Base-by-base conservation (phyloP, 176 grass and related monocot species). In the Saccharum officinarum region DNA sequence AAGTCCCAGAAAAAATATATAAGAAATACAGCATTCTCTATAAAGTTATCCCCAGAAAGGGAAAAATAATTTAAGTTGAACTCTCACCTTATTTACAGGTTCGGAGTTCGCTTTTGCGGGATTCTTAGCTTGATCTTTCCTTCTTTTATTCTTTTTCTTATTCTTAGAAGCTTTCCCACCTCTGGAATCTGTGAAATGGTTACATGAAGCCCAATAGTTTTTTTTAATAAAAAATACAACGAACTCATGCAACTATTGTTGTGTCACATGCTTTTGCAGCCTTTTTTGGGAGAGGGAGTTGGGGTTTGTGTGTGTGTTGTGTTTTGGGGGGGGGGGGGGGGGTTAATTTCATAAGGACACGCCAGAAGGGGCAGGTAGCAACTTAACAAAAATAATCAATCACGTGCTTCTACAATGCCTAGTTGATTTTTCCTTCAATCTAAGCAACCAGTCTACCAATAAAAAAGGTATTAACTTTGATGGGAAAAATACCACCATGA, bases 141-240 rank as follows among this genome's bases (percentile, higher is more conserved):
- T 91, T 78, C 90, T 93, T 75, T 94, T 95, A 45, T 98, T 98
- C 83, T 91, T 95, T 87, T 95, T 98, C 91, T 98, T 98, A 83
- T 61, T 88, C 61, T 98, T 98, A 66, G 88, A 60, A 82, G 93
- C 60, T 87, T 98, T 98, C 72, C 76, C 88, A 30, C 88, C 78
- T 76, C 87, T 86, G 67, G 96, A 98, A 80, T 84, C 93, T 95
- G 88, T 80, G 38, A 95, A 84, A 82, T 82, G 22, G 66, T 77
- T 86, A 92, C 49, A 84, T 65, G 22, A 75, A 39, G 68, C n/a
- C 5, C 57, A 75, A 83, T 20, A 40, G 42, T 6, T 20, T 42
- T 42, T 76, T 38, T 64, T 49, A 20, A 64, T 11, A 65, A 78
- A 80, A 75, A 61, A 45, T 23, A 25, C 2, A 44, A 46, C 4